Base-by-base conservation (phyloP, 345 rosid genomes). In the Physaria fendleri region DNA sequence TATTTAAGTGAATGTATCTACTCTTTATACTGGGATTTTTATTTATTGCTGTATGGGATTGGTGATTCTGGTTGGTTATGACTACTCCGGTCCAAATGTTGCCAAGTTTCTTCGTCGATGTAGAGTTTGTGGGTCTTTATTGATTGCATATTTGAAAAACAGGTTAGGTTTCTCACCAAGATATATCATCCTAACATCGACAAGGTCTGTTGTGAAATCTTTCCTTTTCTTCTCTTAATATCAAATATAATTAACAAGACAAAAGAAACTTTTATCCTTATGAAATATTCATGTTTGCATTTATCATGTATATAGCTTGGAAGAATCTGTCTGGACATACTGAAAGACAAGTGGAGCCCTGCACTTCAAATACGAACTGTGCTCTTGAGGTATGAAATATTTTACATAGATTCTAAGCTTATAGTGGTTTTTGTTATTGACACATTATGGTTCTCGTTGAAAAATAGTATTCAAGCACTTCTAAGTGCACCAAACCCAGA, bases 311-410 rank as follows among this genome's bases (percentile, higher is more conserved):
- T 35, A 44, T 44, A 93, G 99, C 97, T 93, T 71, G 99, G 99
- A 74, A 80, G 99, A 62, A 93, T 93, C 51, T 93, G 99, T 83
- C 97, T 93, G 27, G 99, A 93, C 77, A 93, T 93, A 66, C 79
- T 93, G 81, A 93, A 93, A 74, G 99, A 93, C 76, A 93, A 93
- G 56, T 93, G 99, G 97, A 93, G 99, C 68, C 99, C 99, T 41
- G 99, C 99, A 52, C 88, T 93, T 15, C 99, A 93, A 76, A 93
- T 93, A 41, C 76, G 99, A 51, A 93, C 99, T 38, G 99, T 89
- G 34, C 89, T 93, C 72, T 65, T 93, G 82, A 93, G 99, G 99
- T 89, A 75, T 49, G 22, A n/a, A 18, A 7, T 21, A 62, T 38
- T 6, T 27, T 25, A 29, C 45, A 35, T 45, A 18, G 11, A n/a